Evolutionary conservation across 202 grass and related monocot genomes (phyloP).

Genomic region (Schoenoplectus tabernaemontani): DNA sequence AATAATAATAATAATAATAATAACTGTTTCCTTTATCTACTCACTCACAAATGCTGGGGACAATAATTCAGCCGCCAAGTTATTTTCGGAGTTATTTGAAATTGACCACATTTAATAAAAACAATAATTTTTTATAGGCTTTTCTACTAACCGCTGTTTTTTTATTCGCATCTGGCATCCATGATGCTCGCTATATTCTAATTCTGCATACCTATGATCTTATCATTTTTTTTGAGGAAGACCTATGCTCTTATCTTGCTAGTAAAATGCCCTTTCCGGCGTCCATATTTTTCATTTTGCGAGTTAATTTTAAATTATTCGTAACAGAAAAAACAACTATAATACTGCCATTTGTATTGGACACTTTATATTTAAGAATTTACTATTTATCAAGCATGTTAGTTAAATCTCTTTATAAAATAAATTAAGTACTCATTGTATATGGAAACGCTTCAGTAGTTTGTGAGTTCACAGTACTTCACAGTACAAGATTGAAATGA

Average conservation of each 20-base stretch:
- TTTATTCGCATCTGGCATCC: conserved; percentile 4
- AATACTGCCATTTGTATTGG: background rate
- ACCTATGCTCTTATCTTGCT: background rate
- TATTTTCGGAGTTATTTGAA: background rate
- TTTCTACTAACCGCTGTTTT: background rate
- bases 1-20: no score
- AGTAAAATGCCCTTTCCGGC: background rate
- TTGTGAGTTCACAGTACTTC: background rate
- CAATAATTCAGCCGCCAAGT: background rate
- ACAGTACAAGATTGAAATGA: background rate
- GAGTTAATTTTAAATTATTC: no score
- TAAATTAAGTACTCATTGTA: background rate
- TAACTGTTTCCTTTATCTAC: background rate
- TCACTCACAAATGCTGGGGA: background rate
- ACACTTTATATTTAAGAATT: no score
- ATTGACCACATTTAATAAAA: background rate
- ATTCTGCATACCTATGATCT: background rate
- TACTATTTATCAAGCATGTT: background rate
- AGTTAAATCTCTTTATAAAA: no score
- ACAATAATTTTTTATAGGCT: background rate
- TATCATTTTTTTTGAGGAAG: background rate
- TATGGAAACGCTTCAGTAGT: background rate
- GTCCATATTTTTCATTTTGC: no score
- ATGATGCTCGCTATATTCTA: background rate
- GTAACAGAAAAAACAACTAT: background rate